Evolutionary conservation across 2,329 filamentous ascomycete species (phyloP).

Genomic region (Gnomoniopsis sp.): DNA sequence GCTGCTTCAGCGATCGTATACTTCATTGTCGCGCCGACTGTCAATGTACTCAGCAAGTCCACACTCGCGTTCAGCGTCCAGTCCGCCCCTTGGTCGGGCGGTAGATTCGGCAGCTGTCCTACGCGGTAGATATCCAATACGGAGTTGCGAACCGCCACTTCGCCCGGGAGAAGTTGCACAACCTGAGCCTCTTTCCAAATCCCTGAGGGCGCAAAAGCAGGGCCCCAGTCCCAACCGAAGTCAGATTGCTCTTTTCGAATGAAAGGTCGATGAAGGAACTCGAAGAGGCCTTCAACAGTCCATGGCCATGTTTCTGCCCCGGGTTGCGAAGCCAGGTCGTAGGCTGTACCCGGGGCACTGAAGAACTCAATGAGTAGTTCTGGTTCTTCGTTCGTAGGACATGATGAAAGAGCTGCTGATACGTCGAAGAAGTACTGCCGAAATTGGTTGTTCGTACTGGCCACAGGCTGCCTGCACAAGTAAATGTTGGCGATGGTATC

Average conservation of each 20-base stretch:
- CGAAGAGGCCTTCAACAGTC: slow-evolving; percentile 44
- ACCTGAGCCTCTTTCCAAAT: slow-evolving; percentile 59
- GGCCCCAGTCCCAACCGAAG: slow-evolving; percentile 65
- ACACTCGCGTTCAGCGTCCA: slow-evolving; percentile 62
- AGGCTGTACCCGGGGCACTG: slow-evolving; percentile 51
- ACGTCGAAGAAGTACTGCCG: slow-evolving; percentile 59
- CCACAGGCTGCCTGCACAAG: slow-evolving; percentile 52
- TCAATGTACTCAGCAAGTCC: slow-evolving; percentile 50
- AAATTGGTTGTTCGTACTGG: slow-evolving; percentile 59
- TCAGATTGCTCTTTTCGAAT: slow-evolving; percentile 60
- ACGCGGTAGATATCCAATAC: slow-evolving; percentile 55
- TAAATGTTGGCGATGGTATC: slow-evolving; percentile 58
- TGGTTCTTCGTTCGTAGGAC: slow-evolving; percentile 29
- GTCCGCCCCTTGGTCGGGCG: slow-evolving; percentile 51
- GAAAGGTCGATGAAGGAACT: slow-evolving; percentile 52
- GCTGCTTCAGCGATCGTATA: slow-evolving; percentile 43
- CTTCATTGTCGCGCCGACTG: slow-evolving; percentile 37
- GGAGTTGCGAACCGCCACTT: slow-evolving; percentile 38
- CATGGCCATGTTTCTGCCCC: slow-evolving; percentile 49
- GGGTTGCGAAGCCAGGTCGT: slow-evolving; percentile 47
- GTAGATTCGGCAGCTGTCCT: slow-evolving; percentile 55
- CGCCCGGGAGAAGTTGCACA: slow-evolving; percentile 42
- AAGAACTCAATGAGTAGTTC: slow-evolving; percentile 48
- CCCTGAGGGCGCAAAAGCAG: slow-evolving; percentile 59
- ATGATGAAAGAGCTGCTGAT: slow-evolving; percentile 40